A percentile compares a stretch with the other conserved stretches of the same genome.
phyloP scores from a whole-genome alignment of 2,329 filamentous ascomycete genomes.

The Pseudogymnoascus sp. region DNA sequence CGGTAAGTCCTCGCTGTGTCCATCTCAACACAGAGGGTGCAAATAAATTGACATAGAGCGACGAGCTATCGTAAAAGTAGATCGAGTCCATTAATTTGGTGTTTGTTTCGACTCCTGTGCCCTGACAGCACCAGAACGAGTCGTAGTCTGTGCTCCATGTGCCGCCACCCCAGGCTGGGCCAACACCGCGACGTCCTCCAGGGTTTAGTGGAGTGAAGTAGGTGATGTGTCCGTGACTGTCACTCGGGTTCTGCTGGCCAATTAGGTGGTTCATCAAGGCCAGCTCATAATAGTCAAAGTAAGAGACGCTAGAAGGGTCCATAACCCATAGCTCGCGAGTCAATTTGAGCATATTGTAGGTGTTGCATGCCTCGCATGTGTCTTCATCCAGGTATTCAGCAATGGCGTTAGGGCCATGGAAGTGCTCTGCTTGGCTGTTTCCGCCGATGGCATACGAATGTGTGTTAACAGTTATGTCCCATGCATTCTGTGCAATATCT shows the following conservation, averaged over 20 bases:
- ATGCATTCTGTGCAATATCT: conserved; percentile 44
- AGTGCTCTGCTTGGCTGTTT: conserved; percentile 48
- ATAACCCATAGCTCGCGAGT: conserved; percentile 44
- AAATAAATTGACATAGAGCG: conserved; percentile 44
- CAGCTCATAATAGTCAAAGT: conserved; percentile 48
- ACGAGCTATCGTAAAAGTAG: conserved; percentile 38
- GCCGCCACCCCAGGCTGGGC: conserved; percentile 47
- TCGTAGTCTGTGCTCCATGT: conserved; percentile 48
- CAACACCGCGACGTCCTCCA: conserved; percentile 41
- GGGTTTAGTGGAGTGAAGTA: conserved; percentile 46
- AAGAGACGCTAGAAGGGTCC: conserved; percentile 33
- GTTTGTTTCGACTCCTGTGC: conserved; percentile 45
- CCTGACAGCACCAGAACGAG: conserved; percentile 49
- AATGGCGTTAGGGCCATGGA: conserved; percentile 40
- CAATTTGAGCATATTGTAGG: conserved; percentile 51
- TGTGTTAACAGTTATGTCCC: conserved; percentile 38
- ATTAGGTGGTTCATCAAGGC: conserved; percentile 45
- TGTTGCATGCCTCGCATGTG: conserved; percentile 47
- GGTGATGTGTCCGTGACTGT: conserved; percentile 42
- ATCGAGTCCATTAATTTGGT: conserved; percentile 48
- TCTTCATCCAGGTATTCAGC: conserved; percentile 37
- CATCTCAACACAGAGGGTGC: conserved; percentile 40
- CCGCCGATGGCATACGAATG: conserved; percentile 48
- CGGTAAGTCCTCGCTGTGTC: conserved; percentile 33
- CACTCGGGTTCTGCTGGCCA: conserved; percentile 40